A percentile compares a stretch with the other conserved stretches of the same genome.
phyloP scores from a whole-genome alignment of 2,329 filamentous ascomycete species.

The Penicillium expansum region DNA sequence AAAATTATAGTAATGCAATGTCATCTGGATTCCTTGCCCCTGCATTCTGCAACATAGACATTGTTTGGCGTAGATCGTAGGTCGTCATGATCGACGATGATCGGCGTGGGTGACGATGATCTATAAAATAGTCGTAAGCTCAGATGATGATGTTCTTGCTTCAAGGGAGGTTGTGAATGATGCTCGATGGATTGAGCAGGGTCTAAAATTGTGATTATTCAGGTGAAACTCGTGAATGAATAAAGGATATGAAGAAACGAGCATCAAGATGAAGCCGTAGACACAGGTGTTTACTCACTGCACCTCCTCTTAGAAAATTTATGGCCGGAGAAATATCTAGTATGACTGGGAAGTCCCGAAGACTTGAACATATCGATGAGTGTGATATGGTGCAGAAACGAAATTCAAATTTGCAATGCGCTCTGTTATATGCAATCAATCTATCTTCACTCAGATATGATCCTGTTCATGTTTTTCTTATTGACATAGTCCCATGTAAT shows the following conservation, averaged over 20 bases:
- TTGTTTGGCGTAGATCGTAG: not conserved
- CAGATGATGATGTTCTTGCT: not conserved
- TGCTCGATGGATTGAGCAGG: not conserved
- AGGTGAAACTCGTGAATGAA: not conserved
- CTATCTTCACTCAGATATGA: not conserved
- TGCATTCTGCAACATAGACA: not conserved
- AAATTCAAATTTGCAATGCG: not conserved
- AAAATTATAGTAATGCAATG: not conserved
- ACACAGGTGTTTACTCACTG: not conserved
- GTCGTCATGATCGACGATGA: not conserved
- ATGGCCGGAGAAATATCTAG: no score
- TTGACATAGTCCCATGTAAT: not conserved
- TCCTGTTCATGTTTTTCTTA: no score
- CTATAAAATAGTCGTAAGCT: not conserved
- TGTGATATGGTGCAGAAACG: not conserved
- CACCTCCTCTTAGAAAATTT: no score
- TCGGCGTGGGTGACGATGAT: not conserved
- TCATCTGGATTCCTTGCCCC: not conserved
- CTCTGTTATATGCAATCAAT: not conserved
- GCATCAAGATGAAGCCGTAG: not conserved
- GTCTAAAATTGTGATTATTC: not conserved
- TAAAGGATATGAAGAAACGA: not conserved
- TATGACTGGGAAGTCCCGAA: no score
- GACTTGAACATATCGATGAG: not conserved
- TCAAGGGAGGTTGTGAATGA: not conserved